A percentile compares a stretch with the other conserved stretches of the same genome.
phyloP scores from a whole-genome alignment of 768 basidiomycete genomes.

The Tylopilus balloui region DNA sequence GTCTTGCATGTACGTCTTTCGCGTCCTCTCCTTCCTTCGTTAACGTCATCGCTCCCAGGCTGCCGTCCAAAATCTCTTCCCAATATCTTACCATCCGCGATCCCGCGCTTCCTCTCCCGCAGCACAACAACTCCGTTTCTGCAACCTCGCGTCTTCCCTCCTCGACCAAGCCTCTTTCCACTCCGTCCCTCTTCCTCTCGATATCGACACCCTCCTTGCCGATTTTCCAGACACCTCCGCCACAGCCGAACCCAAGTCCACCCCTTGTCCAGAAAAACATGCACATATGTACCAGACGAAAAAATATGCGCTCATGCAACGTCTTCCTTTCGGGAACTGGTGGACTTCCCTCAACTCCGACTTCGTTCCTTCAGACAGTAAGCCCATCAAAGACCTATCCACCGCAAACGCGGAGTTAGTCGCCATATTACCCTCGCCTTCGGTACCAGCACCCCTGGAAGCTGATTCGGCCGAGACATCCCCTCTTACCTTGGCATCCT shows the following conservation, averaged over 20 bases:
- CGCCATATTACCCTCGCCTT: conserved; percentile 64
- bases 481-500: conserved; percentile 53
- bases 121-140: conserved; percentile 68
- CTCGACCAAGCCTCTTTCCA: conserved; percentile 64
- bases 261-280: conserved; percentile 23
- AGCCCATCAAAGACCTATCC: conserved; percentile 45
- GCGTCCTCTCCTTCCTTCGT: conserved; percentile 12
- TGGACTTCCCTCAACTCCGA: conserved; percentile 69
- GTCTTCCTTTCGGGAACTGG: conserved; percentile 70
- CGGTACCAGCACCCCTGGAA: conserved; percentile 30
- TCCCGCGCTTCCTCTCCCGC: conserved; percentile 60
- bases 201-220: conserved; percentile 42
- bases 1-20: conserved; percentile 50
- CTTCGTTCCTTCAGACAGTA: conserved; percentile 34
- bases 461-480: conserved; percentile 19
- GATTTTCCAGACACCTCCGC: conserved; percentile 16
- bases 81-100: conserved; percentile 63
- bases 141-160: conserved; percentile 65
- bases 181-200: conserved; percentile 41
- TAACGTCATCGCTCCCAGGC: conserved; percentile 34
- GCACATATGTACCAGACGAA: conserved; percentile 33
- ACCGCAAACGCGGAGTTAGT: conserved; percentile 75
- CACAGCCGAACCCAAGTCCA: conserved; percentile 24
- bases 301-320: conserved; percentile 76
- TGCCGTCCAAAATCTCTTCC: conserved; percentile 64